Conservation (phyloP, 495 filamentous ascomycete species). For the Haplographium delicatum region DNA sequence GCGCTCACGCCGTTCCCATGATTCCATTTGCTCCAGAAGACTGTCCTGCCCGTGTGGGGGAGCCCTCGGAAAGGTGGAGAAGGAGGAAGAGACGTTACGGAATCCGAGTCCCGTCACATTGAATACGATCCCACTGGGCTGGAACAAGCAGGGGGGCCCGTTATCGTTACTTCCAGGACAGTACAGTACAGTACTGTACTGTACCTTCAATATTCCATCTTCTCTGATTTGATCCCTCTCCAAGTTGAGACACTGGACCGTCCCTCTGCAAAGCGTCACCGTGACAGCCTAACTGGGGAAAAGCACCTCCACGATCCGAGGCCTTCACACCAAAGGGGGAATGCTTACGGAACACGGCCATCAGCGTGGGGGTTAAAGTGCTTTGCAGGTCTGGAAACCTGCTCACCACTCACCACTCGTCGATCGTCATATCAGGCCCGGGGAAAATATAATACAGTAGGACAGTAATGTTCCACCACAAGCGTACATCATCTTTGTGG, state of each 20-base stretch:
- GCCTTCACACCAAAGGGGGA: neutral
- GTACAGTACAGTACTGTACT: too few species aligned
- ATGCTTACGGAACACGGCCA: neutral
- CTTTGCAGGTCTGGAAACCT: neutral
- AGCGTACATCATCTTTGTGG: constrained; percentile 5
- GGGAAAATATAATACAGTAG: neutral
- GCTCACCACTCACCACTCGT: neutral
- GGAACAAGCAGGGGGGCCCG: neutral
- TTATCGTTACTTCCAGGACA: too few species aligned
- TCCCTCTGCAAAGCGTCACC: too few species aligned
- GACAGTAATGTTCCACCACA: neutral
- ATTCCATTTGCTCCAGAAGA: too few species aligned
- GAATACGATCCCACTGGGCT: constrained; percentile 2
- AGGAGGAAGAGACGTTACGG: neutral
- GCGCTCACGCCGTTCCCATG: too few species aligned
- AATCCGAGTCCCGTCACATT: neutral
- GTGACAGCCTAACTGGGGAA: too few species aligned
- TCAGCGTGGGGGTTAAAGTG: neutral
- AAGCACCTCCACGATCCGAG: too few species aligned
- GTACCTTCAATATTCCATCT: too few species aligned
- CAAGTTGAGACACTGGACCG: neutral
- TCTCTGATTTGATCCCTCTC: too few species aligned
- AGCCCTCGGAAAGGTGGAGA: too few species aligned
- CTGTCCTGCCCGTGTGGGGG: too few species aligned
- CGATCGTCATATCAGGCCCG: neutral